A percentile compares a stretch with the other conserved stretches of the same genome.
Conservation (phyloP, 768 basidiomycete species). For the Pleurotus giganteus region DNA sequence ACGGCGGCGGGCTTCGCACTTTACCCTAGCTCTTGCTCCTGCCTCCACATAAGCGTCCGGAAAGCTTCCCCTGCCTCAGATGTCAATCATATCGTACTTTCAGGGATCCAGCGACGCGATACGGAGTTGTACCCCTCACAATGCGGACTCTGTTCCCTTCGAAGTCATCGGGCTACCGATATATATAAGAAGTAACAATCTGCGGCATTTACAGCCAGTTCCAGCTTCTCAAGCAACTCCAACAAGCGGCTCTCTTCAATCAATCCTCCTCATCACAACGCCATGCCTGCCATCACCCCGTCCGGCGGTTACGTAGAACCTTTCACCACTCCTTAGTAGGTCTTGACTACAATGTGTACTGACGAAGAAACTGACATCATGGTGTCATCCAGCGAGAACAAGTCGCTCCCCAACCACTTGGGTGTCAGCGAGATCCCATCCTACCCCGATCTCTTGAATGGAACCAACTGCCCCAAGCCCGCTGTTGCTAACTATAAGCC, state of each 20-base stretch:
- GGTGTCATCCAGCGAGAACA: background rate
- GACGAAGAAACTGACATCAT: background rate
- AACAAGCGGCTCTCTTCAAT: background rate
- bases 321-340: constrained; percentile 3
- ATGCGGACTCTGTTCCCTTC: background rate
- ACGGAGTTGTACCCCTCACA: background rate
- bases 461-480: constrained; percentile 9
- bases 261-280: background rate
- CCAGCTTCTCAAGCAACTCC: background rate
- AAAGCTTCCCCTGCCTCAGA: background rate
- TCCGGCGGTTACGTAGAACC: constrained; percentile 1
- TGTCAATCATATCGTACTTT: background rate
- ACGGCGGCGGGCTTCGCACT: background rate
- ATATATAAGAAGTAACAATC: background rate
- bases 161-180: background rate
- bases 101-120: background rate
- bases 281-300: background rate
- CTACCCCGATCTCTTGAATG: constrained; percentile 7
- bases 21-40: background rate
- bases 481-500: constrained; percentile 8
- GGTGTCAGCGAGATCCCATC: constrained; percentile 3
- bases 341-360: background rate
- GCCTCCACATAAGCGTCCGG: background rate
- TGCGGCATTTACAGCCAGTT: background rate
- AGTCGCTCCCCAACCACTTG: constrained; percentile 10